Evolutionary conservation across 108 stramenopile species (phyloP).

Genomic region (Seminavis robusta): DNA sequence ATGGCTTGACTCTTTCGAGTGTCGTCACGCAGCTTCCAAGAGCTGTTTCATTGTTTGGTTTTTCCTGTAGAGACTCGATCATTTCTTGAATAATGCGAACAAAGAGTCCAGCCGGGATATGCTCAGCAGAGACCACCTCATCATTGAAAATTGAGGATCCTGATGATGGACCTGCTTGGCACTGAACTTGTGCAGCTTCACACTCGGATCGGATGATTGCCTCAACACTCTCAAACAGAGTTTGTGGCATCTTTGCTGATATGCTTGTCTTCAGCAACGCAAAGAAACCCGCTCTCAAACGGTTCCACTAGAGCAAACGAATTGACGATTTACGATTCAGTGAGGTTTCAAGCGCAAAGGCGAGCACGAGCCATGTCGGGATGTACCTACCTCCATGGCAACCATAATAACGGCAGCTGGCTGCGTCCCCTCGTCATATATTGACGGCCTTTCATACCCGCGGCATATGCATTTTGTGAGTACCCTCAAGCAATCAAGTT

Average conservation of each 20-base stretch:
- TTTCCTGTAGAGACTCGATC: constrained; percentile 19
- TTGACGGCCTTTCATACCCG: no score
- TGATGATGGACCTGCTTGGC: constrained; percentile 35
- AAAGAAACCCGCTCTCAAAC: constrained; percentile 58
- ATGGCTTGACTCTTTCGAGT: no score
- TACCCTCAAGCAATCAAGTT: no score
- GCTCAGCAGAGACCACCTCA: constrained; percentile 58
- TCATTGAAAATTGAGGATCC: constrained; percentile 58
- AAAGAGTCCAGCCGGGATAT: constrained; percentile 59
- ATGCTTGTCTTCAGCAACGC: constrained; percentile 34
- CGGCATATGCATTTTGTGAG: no score
- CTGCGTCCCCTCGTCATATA: no score
- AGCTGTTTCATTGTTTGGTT: no score
- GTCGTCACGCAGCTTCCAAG: no score
- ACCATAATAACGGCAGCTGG: no score
- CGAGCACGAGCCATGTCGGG: no score
- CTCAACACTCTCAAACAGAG: constrained; percentile 19
- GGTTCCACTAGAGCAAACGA: constrained; percentile 51
- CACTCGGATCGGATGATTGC: constrained; percentile 59
- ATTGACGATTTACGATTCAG: neutral
- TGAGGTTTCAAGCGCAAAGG: no score
- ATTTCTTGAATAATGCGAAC: constrained; percentile 18
- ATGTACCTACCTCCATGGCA: no score
- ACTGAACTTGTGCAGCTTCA: constrained; percentile 41
- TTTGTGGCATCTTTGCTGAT: constrained; percentile 32